Evolutionary conservation across 164 flowering plant species (phyloP).

Genomic region (Sextonia rubra): DNA sequence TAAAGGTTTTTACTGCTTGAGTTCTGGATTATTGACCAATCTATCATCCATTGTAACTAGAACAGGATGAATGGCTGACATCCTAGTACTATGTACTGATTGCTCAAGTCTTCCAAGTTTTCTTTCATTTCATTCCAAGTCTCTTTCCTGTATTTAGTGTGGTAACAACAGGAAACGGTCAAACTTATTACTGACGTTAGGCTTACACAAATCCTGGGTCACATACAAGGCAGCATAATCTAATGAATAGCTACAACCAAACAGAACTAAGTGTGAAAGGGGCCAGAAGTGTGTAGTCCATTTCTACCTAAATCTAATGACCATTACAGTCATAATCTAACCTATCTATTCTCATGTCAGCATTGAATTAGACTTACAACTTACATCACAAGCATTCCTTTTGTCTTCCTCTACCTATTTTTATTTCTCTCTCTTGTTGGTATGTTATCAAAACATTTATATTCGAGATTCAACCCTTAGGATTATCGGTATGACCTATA

Average conservation of each 20-base stretch:
- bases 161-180: not conserved
- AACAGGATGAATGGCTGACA: no score
- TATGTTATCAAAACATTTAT: not conserved
- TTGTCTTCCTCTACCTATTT: not conserved
- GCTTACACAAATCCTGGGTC: not conserved
- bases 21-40: no score
- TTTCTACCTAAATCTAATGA: not conserved
- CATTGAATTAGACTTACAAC: not conserved
- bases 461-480: no score
- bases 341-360: not conserved
- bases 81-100: no score
- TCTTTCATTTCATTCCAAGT: no score
- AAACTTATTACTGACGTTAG: not conserved
- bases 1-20: no score
- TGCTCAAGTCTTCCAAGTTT: no score
- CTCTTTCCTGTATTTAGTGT: no score
- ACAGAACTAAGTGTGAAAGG: not conserved
- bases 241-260: not conserved
- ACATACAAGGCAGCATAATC: not conserved
- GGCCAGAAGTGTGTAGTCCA: not conserved
- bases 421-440: not conserved
- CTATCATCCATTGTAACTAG: no score
- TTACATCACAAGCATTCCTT: not conserved
- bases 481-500: no score
- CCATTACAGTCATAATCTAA: not conserved